A percentile compares a stretch with the other conserved stretches of the same genome.
These are phyloP conservation scores for Trichomonas gallinae DNA, from an alignment of 208 protist species.

Conservation along the genomic window DNA sequence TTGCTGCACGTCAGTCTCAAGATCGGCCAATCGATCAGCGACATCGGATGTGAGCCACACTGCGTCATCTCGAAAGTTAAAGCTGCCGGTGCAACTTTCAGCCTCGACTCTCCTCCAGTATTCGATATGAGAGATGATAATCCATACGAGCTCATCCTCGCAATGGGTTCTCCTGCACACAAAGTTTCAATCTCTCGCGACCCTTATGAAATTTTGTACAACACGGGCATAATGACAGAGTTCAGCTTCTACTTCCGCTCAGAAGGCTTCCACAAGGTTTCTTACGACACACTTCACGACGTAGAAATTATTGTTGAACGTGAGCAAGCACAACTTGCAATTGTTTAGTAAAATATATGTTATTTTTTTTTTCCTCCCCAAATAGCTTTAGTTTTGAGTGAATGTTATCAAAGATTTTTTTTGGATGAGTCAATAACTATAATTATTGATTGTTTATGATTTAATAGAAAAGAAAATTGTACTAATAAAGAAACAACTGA, in stretches of 20 bases:
- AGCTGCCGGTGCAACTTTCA: neutral
- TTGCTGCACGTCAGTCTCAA: neutral
- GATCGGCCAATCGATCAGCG: neutral
- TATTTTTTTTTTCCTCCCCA: too few species aligned
- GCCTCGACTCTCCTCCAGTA: neutral
- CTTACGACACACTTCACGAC: neutral
- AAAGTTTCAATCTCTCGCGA: neutral
- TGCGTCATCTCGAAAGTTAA: neutral
- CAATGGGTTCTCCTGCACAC: neutral
- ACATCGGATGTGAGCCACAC: neutral
- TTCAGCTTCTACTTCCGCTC: neutral
- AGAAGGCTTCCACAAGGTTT: neutral
- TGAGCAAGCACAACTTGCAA: neutral
- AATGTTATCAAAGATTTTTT: too few species aligned
- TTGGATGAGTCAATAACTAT: too few species aligned
- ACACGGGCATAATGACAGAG: neutral
- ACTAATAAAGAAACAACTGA: too few species aligned
- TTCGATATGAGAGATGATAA: neutral
- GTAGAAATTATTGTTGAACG: neutral
- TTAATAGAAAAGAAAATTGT: too few species aligned
- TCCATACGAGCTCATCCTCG: neutral
- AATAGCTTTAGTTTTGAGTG: too few species aligned
- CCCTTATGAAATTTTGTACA: neutral
- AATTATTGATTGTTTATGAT: too few species aligned
- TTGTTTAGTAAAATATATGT: neutral